Base-by-base conservation (phyloP, 2,329 filamentous ascomycete species). In the Cladosporium sp. region DNA sequence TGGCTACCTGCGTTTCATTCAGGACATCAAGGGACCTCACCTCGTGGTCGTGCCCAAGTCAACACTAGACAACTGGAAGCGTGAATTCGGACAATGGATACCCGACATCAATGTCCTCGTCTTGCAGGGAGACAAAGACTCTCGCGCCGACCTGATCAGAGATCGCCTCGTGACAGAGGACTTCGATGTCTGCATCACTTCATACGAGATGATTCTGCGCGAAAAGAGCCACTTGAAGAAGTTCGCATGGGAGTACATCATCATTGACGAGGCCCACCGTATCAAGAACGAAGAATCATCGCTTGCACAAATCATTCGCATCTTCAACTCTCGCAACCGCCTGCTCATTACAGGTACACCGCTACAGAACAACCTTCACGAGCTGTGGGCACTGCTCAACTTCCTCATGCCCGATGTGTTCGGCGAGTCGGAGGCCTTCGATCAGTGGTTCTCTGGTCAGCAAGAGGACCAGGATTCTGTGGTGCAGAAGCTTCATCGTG, bases 281-380 rank as follows among this genome's bases (percentile, higher is more conserved):
- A 99, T 99, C 86, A 99, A 99, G 84, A 99, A 99, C 79, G 95
- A 99, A 77, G 93, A 98, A 78, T 99, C 95, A 0, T 97, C 95
- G 0, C 85, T 99, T 3, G 93, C 95, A 3, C 94, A 98, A 75
- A 96, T 98, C 71, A 97, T 99, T 70, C 92, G 95, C 71, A 83
- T 97, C 63, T 99, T 99, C 84, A 92, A 93, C 80, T 99, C 95
- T 5, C 88, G 95, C 76, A 98, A 98, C 77, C 90, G 95, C 61
- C 85, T 99, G 36, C 85, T 99, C 68, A 99, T 99, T 69, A 99
- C 95, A 2, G 95, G 95, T 71, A 99, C 95, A 3, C 95, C 95
- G 1, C 85, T 99, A 5, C 95, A 99, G 77, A 99, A 99, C 83
- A 99, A 99, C 76, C 82, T 99, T 1, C 95, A 99, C 80, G 95